These are phyloP conservation scores for Amauroascus verrucosus DNA, from an alignment of 2,329 filamentous ascomycete genomes.

Conservation along the genomic window DNA sequence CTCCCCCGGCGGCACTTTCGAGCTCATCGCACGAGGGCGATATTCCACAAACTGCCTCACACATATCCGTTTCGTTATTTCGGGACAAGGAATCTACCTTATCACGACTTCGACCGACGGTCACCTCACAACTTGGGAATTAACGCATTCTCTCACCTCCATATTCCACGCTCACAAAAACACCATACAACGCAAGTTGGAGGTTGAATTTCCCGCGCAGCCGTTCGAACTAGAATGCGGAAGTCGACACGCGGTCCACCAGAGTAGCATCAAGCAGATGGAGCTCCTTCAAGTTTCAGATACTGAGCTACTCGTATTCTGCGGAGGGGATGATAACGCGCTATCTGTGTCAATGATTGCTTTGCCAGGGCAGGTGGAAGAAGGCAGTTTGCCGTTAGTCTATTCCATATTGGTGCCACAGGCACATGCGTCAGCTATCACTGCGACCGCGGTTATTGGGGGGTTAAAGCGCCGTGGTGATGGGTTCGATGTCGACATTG, in stretches of 20 bases:
- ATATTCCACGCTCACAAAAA: conserved; percentile 22
- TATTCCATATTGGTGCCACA: conserved; percentile 30
- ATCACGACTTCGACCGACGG: conserved; percentile 75
- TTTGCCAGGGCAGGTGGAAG: conserved; percentile 9
- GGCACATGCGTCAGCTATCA: conserved; percentile 39
- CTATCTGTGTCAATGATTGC: conserved; percentile 48
- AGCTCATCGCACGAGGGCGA: conserved; percentile 43
- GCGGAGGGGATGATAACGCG: conserved; percentile 82
- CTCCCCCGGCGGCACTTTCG: conserved; percentile 20
- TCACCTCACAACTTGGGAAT: conserved; percentile 53
- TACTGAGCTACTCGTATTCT: conserved; percentile 48
- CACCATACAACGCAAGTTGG: not conserved
- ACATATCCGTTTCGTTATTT: conserved; percentile 41
- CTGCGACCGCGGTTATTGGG: conserved; percentile 29
- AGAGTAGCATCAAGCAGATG: conserved; percentile 63
- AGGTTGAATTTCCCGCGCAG: not conserved
- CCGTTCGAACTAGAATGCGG: conserved; percentile 25
- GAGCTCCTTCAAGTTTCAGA: conserved; percentile 26
- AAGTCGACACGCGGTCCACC: conserved; percentile 51
- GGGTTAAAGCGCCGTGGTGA: conserved; percentile 3
- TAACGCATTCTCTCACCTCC: conserved; percentile 25
- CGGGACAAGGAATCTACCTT: conserved; percentile 35
- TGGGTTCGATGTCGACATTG: conserved; percentile 21
- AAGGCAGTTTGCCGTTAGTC: conserved; percentile 18
- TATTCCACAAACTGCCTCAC: conserved; percentile 71